A percentile compares a stretch with the other conserved stretches of the same genome.
Evolutionary conservation across 2,329 filamentous ascomycete genomes (phyloP).

Genomic region (Trichoderma cornu-damae): DNA sequence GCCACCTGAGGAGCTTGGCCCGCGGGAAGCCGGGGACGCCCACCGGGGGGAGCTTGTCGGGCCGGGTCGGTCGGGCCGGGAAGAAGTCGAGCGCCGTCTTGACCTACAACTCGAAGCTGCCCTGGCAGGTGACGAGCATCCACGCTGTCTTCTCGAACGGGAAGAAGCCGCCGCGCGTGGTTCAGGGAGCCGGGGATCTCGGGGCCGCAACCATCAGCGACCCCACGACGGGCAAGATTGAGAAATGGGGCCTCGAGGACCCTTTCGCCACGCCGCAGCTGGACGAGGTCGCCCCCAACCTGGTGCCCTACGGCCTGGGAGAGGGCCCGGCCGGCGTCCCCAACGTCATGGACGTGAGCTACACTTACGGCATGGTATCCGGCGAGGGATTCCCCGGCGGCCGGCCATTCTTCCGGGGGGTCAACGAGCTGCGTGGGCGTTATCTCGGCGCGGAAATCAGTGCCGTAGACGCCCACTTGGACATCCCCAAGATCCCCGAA

Average conservation of each 20-base stretch:
- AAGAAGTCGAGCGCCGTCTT: constrained; percentile 69
- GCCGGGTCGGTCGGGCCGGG: constrained; percentile 46
- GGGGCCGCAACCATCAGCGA: constrained; percentile 78
- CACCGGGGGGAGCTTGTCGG: constrained; percentile 46
- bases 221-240: constrained; percentile 67
- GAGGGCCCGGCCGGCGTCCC: constrained; percentile 72
- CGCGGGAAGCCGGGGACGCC: constrained; percentile 71
- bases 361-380: constrained; percentile 74
- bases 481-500: constrained; percentile 71
- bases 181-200: constrained; percentile 77
- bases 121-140: constrained; percentile 71
- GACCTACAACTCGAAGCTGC: constrained; percentile 80
- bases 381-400: constrained; percentile 85
- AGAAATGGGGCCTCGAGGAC: constrained; percentile 77
- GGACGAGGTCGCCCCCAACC: constrained; percentile 67
- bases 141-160: constrained; percentile 69
- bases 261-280: constrained; percentile 71
- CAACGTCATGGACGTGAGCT: constrained; percentile 88
- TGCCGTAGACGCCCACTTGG: constrained; percentile 58
- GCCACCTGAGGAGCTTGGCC: constrained; percentile 72
- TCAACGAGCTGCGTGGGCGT: constrained; percentile 68
- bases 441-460: constrained; percentile 62
- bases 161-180: constrained; percentile 70
- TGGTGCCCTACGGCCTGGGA: constrained; percentile 71
- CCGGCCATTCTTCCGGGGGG: constrained; percentile 69